phyloP scores from a whole-genome alignment of 805 yeast genomes.

The Lachancea sp. region DNA sequence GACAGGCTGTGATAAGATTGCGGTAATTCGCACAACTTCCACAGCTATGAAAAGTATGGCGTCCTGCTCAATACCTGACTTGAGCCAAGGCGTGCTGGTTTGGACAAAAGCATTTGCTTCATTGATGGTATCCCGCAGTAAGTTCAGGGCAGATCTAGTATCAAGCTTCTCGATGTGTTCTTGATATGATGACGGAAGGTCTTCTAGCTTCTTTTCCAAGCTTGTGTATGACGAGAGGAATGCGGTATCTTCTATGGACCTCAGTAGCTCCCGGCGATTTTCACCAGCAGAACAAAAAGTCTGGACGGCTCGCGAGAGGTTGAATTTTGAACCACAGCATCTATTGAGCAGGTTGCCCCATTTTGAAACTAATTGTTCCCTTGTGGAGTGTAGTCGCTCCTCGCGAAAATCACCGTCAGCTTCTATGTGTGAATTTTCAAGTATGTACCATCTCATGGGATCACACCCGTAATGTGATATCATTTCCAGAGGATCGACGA shows the following conservation, averaged over 20 bases:
- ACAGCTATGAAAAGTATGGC: constrained; percentile 56
- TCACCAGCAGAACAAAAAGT: constrained; percentile 11
- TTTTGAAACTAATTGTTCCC: constrained; percentile 71
- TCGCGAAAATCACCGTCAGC: constrained; percentile 78
- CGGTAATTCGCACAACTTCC: constrained; percentile 61
- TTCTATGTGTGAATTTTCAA: constrained; percentile 67
- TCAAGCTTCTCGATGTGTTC: constrained; percentile 41
- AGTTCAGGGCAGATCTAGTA: constrained; percentile 48
- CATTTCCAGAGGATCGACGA: constrained; percentile 79
- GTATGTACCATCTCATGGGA: constrained; percentile 64
- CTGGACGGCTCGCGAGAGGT: constrained; percentile 41
- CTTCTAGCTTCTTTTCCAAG: constrained; percentile 33
- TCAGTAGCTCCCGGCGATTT: constrained; percentile 16
- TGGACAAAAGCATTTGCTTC: constrained; percentile 65
- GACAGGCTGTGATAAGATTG: constrained; percentile 65
- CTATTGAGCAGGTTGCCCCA: constrained; percentile 75
- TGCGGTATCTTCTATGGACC: constrained; percentile 5
- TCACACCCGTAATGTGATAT: constrained; percentile 62
- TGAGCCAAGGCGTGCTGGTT: constrained; percentile 68
- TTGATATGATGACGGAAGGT: constrained; percentile 37
- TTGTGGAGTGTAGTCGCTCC: constrained; percentile 41
- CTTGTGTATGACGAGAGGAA: constrained; percentile 18
- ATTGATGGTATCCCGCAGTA: constrained; percentile 54
- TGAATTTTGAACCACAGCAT: constrained; percentile 64
- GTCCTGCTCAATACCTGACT: constrained; percentile 39